phyloP scores from a whole-genome alignment of 2,329 filamentous ascomycete species.

The Colletotrichum lentis region DNA sequence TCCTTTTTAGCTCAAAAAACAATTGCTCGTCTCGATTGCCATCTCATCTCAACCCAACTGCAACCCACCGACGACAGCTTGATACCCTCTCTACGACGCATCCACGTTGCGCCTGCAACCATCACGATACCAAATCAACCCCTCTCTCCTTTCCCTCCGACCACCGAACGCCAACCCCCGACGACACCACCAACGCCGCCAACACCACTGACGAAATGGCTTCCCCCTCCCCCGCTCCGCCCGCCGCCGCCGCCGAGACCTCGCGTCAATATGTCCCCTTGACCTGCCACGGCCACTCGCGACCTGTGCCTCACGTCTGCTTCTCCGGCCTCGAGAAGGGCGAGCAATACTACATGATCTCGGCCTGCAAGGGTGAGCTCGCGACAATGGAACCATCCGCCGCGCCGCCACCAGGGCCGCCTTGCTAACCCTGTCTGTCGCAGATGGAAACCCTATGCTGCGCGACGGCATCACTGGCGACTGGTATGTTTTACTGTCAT shows the following conservation, averaged over 20 bases:
- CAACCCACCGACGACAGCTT: slow-evolving; percentile 2
- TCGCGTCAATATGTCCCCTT: slow-evolving; percentile 77
- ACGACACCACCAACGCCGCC: background rate
- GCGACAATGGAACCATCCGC: background rate
- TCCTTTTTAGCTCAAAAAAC: slow-evolving; percentile 13
- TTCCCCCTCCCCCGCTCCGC: slow-evolving; percentile 4
- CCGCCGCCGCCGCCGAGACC: slow-evolving; percentile 18
- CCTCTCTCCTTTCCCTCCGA: background rate
- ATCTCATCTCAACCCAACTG: background rate
- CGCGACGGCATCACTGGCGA: slow-evolving; percentile 95
- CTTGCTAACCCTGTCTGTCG: slow-evolving; percentile 41
- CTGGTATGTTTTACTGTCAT: slow-evolving; percentile 64
- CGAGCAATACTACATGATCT: slow-evolving; percentile 89
- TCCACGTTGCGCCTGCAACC: slow-evolving; percentile 21
- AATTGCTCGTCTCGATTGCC: background rate
- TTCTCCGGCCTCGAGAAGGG: slow-evolving; percentile 87
- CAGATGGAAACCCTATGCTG: slow-evolving; percentile 98
- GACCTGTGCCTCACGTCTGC: slow-evolving; percentile 88
- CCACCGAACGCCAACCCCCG: background rate
- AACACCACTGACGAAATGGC: slow-evolving; percentile 20
- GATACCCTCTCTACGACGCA: slow-evolving; percentile 27
- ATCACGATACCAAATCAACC: slow-evolving; percentile 4
- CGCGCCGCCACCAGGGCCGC: slow-evolving; percentile 27
- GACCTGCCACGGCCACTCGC: slow-evolving; percentile 93
- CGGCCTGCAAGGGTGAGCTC: slow-evolving; percentile 81